These are phyloP conservation scores for Triangularia verruculosa DNA, from an alignment of 2,329 filamentous ascomycete species.

Conservation along the genomic window DNA sequence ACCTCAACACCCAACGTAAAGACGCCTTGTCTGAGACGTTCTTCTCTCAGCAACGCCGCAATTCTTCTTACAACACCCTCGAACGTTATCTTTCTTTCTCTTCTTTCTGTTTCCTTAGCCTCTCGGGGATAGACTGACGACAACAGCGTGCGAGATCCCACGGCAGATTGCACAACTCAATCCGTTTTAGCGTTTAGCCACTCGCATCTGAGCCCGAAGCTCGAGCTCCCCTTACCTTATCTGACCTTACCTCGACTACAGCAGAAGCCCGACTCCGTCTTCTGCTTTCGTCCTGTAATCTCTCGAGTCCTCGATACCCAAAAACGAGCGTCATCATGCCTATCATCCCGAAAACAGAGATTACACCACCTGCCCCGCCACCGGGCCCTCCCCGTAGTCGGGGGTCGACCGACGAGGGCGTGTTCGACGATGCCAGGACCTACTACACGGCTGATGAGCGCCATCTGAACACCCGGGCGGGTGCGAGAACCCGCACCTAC, in stretches of 20 bases:
- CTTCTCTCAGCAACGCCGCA: slow-evolving; percentile 13
- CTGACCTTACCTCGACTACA: neutral
- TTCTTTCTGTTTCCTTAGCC: neutral
- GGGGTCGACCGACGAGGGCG: slow-evolving; percentile 47
- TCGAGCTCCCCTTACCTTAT: neutral
- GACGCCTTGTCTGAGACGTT: slow-evolving; percentile 14
- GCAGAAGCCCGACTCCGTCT: neutral
- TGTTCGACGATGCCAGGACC: slow-evolving; percentile 57
- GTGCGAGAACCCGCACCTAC: slow-evolving; percentile 53
- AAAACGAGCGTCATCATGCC: slow-evolving; percentile 9
- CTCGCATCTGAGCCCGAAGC: neutral
- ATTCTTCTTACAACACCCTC: neutral
- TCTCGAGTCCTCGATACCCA: neutral
- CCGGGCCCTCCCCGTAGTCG: slow-evolving; percentile 19
- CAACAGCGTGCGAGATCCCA: neutral
- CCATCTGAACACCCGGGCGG: slow-evolving; percentile 45
- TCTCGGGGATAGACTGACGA: neutral
- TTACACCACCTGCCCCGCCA: slow-evolving; percentile 15
- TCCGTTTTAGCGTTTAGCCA: neutral
- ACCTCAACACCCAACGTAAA: slow-evolving; percentile 5
- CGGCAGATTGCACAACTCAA: neutral
- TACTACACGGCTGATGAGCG: slow-evolving; percentile 58
- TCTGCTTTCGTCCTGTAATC: neutral
- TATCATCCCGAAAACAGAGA: slow-evolving; percentile 13
- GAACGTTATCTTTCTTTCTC: neutral